Evolutionary conservation across 805 yeast genomes (phyloP).

Genomic region (Debaryomyces hansenii): DNA sequence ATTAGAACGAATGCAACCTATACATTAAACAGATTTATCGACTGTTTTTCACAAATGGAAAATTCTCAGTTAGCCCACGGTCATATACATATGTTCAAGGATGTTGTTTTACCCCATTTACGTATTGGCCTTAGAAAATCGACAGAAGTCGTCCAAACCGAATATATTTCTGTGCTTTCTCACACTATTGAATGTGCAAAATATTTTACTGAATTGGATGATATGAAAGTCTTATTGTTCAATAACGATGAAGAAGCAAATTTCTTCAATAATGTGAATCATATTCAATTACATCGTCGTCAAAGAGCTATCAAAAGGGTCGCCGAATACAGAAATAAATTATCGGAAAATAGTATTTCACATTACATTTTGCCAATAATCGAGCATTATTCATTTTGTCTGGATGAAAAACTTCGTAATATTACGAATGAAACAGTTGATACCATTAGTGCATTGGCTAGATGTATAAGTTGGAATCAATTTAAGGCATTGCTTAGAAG

Average conservation of each 20-base stretch:
- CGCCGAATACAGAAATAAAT: slow-evolving; percentile 43
- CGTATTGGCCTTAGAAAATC: slow-evolving; percentile 62
- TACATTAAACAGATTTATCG: slow-evolving; percentile 63
- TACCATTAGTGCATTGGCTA: slow-evolving; percentile 59
- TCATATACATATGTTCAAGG: slow-evolving; percentile 46
- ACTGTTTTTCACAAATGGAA: slow-evolving; percentile 40
- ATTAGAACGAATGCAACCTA: slow-evolving; percentile 75
- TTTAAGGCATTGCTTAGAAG: slow-evolving; percentile 73
- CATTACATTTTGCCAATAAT: slow-evolving; percentile 83
- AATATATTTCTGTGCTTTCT: slow-evolving; percentile 65
- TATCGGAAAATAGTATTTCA: slow-evolving; percentile 62
- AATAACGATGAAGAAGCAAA: slow-evolving; percentile 78
- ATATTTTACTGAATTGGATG: slow-evolving; percentile 52
- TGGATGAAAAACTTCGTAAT: slow-evolving; percentile 57
- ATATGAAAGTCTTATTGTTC: slow-evolving; percentile 62
- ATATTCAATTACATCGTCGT: slow-evolving; percentile 83
- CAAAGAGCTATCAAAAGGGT: slow-evolving; percentile 77
- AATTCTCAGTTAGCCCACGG: slow-evolving; percentile 22
- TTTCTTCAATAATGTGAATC: slow-evolving; percentile 73
- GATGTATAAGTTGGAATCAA: slow-evolving; percentile 73
- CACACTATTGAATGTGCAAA: slow-evolving; percentile 54
- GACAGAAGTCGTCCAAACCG: slow-evolving; percentile 64
- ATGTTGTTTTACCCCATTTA: slow-evolving; percentile 61
- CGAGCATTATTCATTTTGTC: slow-evolving; percentile 70
- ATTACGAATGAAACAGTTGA: slow-evolving; percentile 65